A percentile compares a stretch with the other conserved stretches of the same genome.
Conservation (phyloP, 2,329 filamentous ascomycete genomes). For the Penicillium sp. region DNA sequence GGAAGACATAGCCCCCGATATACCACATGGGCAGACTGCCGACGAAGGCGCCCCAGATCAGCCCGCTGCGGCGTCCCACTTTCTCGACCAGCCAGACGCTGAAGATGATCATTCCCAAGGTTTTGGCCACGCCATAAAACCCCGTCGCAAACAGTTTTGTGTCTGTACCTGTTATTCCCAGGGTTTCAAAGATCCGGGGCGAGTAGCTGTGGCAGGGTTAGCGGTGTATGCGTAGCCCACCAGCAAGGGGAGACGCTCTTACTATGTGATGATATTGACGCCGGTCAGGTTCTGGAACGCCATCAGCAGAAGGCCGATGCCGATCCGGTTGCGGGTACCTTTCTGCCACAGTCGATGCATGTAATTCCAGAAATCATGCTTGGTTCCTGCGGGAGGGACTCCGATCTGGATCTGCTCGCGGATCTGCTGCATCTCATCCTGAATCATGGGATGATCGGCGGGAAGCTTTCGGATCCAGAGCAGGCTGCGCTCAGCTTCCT, state of each 20-base stretch:
- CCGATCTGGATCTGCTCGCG: background rate
- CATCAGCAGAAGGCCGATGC: background rate
- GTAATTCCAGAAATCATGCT: background rate
- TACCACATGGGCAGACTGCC: conserved; percentile 1
- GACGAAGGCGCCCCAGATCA: conserved; percentile 1
- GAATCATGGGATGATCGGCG: background rate
- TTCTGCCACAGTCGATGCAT: background rate
- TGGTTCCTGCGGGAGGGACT: background rate
- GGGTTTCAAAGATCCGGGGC: background rate
- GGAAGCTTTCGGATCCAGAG: background rate
- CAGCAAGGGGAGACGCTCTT: background rate
- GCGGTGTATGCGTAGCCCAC: too few relatives aligned
- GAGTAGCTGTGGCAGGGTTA: background rate
- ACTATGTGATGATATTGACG: background rate
- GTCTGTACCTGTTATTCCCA: conserved; percentile 1
- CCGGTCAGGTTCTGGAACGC: background rate
- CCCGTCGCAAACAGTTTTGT: conserved; percentile 5
- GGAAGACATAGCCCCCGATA: conserved; percentile 1
- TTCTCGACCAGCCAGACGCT: background rate
- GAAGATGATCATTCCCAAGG: background rate
- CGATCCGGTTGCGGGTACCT: background rate
- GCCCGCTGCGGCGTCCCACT: conserved; percentile 1
- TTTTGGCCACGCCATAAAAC: conserved; percentile 4
- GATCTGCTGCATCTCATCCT: background rate
- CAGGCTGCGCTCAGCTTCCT: background rate